phyloP scores from a whole-genome alignment of 805 yeast species.

The Yamadazyma paraphyllophila region DNA sequence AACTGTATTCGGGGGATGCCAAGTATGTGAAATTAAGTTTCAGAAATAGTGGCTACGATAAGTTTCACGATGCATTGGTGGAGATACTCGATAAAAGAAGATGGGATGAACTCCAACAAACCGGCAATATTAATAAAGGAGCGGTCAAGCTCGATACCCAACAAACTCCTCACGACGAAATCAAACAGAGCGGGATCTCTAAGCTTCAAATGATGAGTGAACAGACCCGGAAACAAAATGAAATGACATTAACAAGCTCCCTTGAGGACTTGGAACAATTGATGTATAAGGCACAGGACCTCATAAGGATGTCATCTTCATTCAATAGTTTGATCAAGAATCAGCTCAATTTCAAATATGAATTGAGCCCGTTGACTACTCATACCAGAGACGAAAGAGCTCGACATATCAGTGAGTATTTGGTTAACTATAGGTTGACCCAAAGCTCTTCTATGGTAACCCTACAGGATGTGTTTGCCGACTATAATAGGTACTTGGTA shows the following conservation, averaged over 20 bases:
- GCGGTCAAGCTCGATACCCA: slow-evolving; percentile 23
- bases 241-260: slow-evolving; percentile 61
- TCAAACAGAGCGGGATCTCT: slow-evolving; percentile 55
- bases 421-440: slow-evolving; percentile 34
- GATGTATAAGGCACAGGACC: slow-evolving; percentile 75
- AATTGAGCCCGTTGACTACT: slow-evolving; percentile 35
- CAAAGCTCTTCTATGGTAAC: slow-evolving; percentile 38
- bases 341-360: slow-evolving; percentile 5
- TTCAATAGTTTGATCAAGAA: slow-evolving; percentile 25
- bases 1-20: slow-evolving; percentile 27
- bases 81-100: slow-evolving; percentile 44
- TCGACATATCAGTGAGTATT: slow-evolving; percentile 74
- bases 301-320: slow-evolving; percentile 55
- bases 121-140: slow-evolving; percentile 37
- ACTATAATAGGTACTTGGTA: slow-evolving; percentile 36
- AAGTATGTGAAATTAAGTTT: slow-evolving; percentile 67
- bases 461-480: slow-evolving; percentile 40
- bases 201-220: slow-evolving; percentile 62
- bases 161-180: neutral
- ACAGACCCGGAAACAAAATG: slow-evolving; percentile 54
- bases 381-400: slow-evolving; percentile 60
- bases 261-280: slow-evolving; percentile 73
- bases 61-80: slow-evolving; percentile 46
- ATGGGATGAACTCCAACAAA: slow-evolving; percentile 44
- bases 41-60: slow-evolving; percentile 63